These are phyloP conservation scores for Henningerozyma blattae DNA, from an alignment of 805 yeast genomes.

Conservation along the genomic window DNA sequence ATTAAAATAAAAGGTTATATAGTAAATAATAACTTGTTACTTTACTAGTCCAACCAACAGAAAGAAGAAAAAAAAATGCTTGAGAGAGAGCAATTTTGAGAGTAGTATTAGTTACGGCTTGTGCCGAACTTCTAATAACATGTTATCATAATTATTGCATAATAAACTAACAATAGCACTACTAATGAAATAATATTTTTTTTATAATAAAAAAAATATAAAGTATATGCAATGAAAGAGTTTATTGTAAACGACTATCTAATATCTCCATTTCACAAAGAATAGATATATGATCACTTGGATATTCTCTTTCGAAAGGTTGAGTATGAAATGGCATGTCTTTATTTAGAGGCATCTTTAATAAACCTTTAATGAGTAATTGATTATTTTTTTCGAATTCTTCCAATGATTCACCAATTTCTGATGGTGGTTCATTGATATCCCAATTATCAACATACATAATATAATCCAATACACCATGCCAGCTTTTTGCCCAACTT, in stretches of 20 bases:
- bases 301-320: constrained; percentile 70
- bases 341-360: constrained; percentile 53
- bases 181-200: neutral
- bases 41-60: too few relatives aligned
- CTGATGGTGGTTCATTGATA: constrained; percentile 15
- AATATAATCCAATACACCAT: constrained; percentile 78
- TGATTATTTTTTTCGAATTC: constrained; percentile 31
- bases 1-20: too few relatives aligned
- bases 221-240: neutral
- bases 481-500: constrained; percentile 86
- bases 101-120: too few relatives aligned
- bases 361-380: constrained; percentile 37
- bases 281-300: constrained; percentile 81
- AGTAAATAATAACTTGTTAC: too few relatives aligned
- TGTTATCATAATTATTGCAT: neutral
- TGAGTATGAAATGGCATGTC: constrained; percentile 80
- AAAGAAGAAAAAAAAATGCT: too few relatives aligned
- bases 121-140: too few relatives aligned
- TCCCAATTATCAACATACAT: constrained; percentile 48
- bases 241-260: too few relatives aligned
- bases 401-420: constrained; percentile 27
- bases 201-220: too few relatives aligned
- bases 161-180: too few relatives aligned
- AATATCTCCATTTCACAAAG: constrained; percentile 43
- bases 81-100: too few relatives aligned